Percentiles rank a stretch among this genome's conserved stretches.
phyloP scores from a whole-genome alignment of 2,329 filamentous ascomycete genomes.

The Aspergillus luchuensis region DNA sequence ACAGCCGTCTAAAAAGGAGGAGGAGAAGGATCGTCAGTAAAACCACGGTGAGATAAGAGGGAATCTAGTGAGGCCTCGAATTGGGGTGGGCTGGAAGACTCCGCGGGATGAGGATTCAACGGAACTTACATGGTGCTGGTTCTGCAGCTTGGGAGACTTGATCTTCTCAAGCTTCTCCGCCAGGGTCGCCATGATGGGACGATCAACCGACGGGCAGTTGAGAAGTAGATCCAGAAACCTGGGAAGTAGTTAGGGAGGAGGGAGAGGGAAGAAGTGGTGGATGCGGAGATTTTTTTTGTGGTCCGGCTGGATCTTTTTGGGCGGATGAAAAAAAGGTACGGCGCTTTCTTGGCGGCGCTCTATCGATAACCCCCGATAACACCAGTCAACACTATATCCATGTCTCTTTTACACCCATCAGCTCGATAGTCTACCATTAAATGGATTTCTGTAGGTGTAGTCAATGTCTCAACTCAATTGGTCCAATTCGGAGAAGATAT shows the following conservation, averaged over 20 bases:
- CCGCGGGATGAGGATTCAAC: conserved; percentile 2
- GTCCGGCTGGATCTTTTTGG: conserved; percentile 25
- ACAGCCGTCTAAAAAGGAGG: conserved; percentile 55
- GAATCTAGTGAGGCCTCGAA: no score
- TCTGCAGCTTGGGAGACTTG: conserved; percentile 92
- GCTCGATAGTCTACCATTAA: neutral
- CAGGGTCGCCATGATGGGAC: conserved; percentile 60
- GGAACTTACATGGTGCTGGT: conserved; percentile 77
- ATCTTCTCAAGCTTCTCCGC: conserved; percentile 97
- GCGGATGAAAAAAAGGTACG: conserved; percentile 36
- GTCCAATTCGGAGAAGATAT: neutral
- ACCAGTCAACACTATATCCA: neutral
- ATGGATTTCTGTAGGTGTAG: neutral
- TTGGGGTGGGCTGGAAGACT: conserved; percentile 11
- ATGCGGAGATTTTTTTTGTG: conserved; percentile 30
- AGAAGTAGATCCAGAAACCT: conserved; percentile 24
- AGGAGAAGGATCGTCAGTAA: conserved; percentile 16
- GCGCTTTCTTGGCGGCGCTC: conserved; percentile 22
- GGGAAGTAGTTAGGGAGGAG: conserved; percentile 24
- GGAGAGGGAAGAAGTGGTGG: conserved; percentile 30
- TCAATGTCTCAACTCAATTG: neutral
- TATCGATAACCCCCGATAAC: conserved; percentile 24
- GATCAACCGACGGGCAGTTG: conserved; percentile 29
- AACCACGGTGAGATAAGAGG: neutral
- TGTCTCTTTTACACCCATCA: neutral